Conservation (phyloP, 306 rosid genomes). For the Begonia fuchsioides region DNA sequence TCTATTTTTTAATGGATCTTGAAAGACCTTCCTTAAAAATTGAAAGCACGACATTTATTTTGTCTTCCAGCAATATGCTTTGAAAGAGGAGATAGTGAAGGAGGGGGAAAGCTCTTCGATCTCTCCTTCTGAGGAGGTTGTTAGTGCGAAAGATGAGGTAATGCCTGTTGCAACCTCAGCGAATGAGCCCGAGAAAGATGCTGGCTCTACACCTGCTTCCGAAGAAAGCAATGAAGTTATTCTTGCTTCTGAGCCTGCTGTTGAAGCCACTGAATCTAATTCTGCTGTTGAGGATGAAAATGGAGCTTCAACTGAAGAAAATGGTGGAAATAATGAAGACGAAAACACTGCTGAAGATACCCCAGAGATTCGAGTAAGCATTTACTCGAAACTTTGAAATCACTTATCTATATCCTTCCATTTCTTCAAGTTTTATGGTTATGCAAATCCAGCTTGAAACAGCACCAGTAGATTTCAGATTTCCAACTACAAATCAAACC, state of each 20-base stretch:
- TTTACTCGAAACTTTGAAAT: background rate
- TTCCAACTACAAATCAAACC: conserved; percentile 85
- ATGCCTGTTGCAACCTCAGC: conserved; percentile 14
- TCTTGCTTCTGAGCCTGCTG: conserved; percentile 8
- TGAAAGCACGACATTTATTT: background rate
- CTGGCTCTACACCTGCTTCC: conserved; percentile 18
- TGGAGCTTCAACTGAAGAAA: conserved; percentile 25
- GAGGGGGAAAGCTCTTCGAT: conserved; percentile 34
- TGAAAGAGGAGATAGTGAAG: conserved; percentile 45
- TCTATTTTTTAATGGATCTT: background rate
- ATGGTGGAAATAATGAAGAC: conserved; percentile 26
- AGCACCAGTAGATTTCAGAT: conserved; percentile 83
- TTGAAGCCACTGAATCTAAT: conserved; percentile 17
- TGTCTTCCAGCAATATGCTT: conserved; percentile 44
- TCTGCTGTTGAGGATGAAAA: conserved; percentile 10
- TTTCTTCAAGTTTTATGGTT: background rate
- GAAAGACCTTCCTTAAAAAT: background rate
- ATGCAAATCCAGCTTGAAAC: conserved; percentile 58
- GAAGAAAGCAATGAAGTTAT: conserved; percentile 33
- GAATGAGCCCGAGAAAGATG: background rate
- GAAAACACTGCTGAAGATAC: conserved; percentile 52
- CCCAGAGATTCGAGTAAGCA: conserved; percentile 45
- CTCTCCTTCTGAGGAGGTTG: conserved; percentile 27
- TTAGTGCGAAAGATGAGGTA: conserved; percentile 22
- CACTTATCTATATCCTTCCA: background rate